Base-by-base conservation (phyloP, 2,329 filamentous ascomycete species). In the Cladosporium sp. region DNA sequence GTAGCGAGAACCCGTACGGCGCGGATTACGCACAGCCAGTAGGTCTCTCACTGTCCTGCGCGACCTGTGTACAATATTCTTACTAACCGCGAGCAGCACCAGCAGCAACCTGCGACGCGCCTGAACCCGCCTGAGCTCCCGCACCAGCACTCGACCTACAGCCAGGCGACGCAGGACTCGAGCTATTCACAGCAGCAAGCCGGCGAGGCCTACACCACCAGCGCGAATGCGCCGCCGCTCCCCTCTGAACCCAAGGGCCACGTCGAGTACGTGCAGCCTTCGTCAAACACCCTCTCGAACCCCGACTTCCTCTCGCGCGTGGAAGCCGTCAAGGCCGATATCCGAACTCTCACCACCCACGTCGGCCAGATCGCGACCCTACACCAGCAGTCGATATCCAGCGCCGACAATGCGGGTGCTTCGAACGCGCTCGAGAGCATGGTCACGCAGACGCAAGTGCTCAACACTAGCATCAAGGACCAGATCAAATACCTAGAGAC, bases 401-500 rank as follows among this genome's bases (percentile, higher is more conserved):
- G 88, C 67, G 84, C 88, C 65, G 89, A 92, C 76, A 77, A 75
- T 70, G 65, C 66, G 34, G 67, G 72, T 67, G 75, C 80, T 13
- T 83, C 83, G 0, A 75, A 76, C 58, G 85, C 88, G 77, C 83
- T 92, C 26, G 88, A 93, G 77, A 82, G 85, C 71, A 83, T 90
- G 62, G 85, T 92, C 65, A 82, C 88, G 54, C 83, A 91, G 71
- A 92, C 90, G 5, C 89, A 91, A 76, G 80, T 88, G 69, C 85
- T 89, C 73, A 92, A 91, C 79, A 88, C 86, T n/a, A 83, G 85
- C 69, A 91, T 94, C 82, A 89, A 90, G 75, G 88, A 91, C 74
- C 88, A 91, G 79, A 91, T 94, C 81, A 91, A 91, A 78, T 86
- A 85, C 70, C 83, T 94, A 63, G 90, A 93, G 79, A 82, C 80